Conservation (phyloP, 768 basidiomycete species). For the Pisolithus microcarpus region DNA sequence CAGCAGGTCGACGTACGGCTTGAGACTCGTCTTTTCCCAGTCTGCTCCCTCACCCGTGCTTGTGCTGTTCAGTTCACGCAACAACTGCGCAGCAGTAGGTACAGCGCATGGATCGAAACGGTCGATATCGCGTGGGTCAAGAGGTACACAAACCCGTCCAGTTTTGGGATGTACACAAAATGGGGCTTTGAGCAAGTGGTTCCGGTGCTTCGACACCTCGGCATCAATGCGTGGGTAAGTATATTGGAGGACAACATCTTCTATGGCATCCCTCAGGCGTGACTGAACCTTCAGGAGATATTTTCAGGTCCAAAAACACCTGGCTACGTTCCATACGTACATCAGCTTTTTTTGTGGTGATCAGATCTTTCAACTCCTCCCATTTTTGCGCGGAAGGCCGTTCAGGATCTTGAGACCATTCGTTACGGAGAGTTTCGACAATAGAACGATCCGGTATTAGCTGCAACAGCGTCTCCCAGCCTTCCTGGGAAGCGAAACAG, state of each 20-base stretch:
- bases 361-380: slow-evolving; percentile 48
- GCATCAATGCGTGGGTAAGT: slow-evolving; percentile 95
- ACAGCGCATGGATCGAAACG: slow-evolving; percentile 79
- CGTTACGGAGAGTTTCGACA: slow-evolving; percentile 39
- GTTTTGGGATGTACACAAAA: slow-evolving; percentile 98
- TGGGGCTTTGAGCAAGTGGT: slow-evolving; percentile 95
- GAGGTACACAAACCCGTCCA: slow-evolving; percentile 89
- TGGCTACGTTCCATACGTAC: slow-evolving; percentile 26
- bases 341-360: slow-evolving; percentile 23
- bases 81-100: slow-evolving; percentile 80
- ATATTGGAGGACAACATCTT: slow-evolving; percentile 88
- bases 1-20: slow-evolving; percentile 84
- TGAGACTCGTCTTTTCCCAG: slow-evolving; percentile 84
- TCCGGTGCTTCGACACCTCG: slow-evolving; percentile 95
- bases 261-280: slow-evolving; percentile 46
- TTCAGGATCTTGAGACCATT: slow-evolving; percentile 51
- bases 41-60: slow-evolving; percentile 49
- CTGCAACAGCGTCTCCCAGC: slow-evolving; percentile 67
- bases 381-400: slow-evolving; percentile 67
- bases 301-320: neutral
- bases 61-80: slow-evolving; percentile 64
- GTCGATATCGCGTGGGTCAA: slow-evolving; percentile 69
- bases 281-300: slow-evolving; percentile 2
- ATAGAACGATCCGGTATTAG: slow-evolving; percentile 62
- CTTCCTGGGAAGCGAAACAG: slow-evolving; percentile 62